These are phyloP conservation scores for Acacia concinna DNA, from an alignment of 331 rosid genomes.

Conservation along the genomic window DNA sequence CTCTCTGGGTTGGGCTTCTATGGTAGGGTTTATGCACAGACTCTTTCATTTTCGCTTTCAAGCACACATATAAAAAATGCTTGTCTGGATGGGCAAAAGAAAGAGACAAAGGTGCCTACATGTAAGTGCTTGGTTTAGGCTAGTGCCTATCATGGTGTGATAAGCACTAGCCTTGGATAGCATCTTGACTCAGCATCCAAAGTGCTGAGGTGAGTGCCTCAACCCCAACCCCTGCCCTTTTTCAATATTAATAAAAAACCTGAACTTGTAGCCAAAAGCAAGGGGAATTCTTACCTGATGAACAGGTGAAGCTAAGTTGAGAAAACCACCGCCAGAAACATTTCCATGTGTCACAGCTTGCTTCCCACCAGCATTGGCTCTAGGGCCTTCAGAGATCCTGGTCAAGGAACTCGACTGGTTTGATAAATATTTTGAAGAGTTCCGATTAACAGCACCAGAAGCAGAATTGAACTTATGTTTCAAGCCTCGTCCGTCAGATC, in stretches of 20 bases:
- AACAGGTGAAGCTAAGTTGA: slow-evolving; percentile 49
- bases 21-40: background rate
- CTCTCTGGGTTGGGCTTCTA: background rate
- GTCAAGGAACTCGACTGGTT: slow-evolving; percentile 54
- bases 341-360: slow-evolving; percentile 52
- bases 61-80: background rate
- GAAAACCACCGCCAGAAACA: slow-evolving; percentile 58
- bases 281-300: slow-evolving; percentile 53
- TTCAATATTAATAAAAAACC: background rate
- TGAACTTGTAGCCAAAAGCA: background rate
- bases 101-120: background rate
- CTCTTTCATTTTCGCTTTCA: background rate
- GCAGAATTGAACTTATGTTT: slow-evolving; percentile 57
- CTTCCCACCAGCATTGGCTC: slow-evolving; percentile 63
- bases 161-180: background rate
- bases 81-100: background rate
- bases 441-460: slow-evolving; percentile 56
- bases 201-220: background rate
- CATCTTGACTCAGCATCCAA: background rate
- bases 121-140: background rate
- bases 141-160: background rate
- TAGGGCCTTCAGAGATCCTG: slow-evolving; percentile 64
- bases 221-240: background rate
- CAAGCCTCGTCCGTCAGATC: slow-evolving; percentile 66
- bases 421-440: slow-evolving; percentile 54